A percentile compares a stretch with the other conserved stretches of the same genome.
Evolutionary conservation across 1,284 basidiomycete species (phyloP).

Genomic region (Marasmius fiardii): DNA sequence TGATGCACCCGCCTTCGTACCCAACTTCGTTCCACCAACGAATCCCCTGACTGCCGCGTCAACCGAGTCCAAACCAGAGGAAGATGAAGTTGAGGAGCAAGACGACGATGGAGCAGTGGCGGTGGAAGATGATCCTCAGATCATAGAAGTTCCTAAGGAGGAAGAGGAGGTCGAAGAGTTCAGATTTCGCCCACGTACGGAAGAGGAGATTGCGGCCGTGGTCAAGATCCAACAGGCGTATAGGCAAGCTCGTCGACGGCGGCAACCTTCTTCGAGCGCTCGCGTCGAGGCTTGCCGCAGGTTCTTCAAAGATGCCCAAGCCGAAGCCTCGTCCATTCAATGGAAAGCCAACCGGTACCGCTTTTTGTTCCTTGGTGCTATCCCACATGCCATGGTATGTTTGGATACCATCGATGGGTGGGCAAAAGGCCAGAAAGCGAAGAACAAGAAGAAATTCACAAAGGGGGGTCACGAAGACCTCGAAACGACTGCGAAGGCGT

Average conservation of each 20-base stretch:
- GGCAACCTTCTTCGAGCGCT: neutral
- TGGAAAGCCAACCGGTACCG: neutral
- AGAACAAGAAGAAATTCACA: slow-evolving; percentile 1
- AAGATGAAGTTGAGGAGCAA: neutral
- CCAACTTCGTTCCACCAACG: neutral
- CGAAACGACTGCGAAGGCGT: slow-evolving; percentile 1
- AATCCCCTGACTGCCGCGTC: neutral
- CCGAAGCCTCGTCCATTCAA: neutral
- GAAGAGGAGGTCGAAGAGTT: neutral
- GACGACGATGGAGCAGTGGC: neutral
- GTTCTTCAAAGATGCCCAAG: neutral
- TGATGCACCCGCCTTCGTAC: neutral
- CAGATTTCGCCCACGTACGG: neutral
- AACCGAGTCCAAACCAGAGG: neutral
- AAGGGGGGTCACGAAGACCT: neutral
- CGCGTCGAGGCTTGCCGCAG: neutral
- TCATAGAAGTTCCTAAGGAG: neutral
- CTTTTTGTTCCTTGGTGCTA: neutral
- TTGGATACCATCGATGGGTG: neutral
- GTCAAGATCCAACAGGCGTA: neutral
- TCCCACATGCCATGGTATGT: neutral
- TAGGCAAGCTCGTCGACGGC: neutral
- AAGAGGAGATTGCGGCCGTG: neutral
- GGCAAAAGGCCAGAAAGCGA: neutral
- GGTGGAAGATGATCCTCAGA: neutral